Evolutionary conservation across 345 rosid genomes (phyloP).

Genomic region (Laguncularia racemosa): DNA sequence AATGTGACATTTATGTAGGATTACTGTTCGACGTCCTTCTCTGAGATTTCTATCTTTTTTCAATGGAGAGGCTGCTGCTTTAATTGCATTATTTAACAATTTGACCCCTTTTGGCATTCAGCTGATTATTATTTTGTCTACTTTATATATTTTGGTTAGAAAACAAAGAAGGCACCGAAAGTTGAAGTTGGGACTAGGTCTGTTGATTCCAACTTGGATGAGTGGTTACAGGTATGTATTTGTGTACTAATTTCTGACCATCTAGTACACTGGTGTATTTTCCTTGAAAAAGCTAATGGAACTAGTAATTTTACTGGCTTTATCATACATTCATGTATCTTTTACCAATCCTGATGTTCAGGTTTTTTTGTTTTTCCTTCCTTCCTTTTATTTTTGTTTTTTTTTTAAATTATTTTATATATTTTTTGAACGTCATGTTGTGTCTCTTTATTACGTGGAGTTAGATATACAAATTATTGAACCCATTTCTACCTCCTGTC

Average conservation of each 20-base stretch:
- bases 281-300: not conserved
- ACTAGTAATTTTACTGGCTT: too few relatives aligned
- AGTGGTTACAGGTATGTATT: conserved; percentile 81
- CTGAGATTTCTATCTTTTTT: too few relatives aligned
- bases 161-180: conserved; percentile 69
- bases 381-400: too few relatives aligned
- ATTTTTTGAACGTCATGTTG: not conserved
- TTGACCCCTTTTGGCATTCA: not conserved
- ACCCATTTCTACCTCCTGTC: too few relatives aligned
- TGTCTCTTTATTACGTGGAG: not conserved
- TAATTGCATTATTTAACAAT: too few relatives aligned
- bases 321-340: too few relatives aligned
- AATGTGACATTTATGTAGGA: too few relatives aligned
- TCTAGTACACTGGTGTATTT: not conserved
- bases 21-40: too few relatives aligned
- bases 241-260: conserved; percentile 3
- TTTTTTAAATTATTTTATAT: too few relatives aligned
- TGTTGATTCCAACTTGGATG: conserved; percentile 71
- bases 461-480: not conserved
- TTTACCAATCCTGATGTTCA: too few relatives aligned
- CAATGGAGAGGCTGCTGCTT: too few relatives aligned
- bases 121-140: not conserved
- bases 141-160: conserved; percentile 28
- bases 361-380: not conserved
- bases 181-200: conserved; percentile 80